Evolutionary conservation across 1,139 yeast genomes (phyloP), one percentile per base, ranked within the genome.

Genomic region (Candida sp.): DNA sequence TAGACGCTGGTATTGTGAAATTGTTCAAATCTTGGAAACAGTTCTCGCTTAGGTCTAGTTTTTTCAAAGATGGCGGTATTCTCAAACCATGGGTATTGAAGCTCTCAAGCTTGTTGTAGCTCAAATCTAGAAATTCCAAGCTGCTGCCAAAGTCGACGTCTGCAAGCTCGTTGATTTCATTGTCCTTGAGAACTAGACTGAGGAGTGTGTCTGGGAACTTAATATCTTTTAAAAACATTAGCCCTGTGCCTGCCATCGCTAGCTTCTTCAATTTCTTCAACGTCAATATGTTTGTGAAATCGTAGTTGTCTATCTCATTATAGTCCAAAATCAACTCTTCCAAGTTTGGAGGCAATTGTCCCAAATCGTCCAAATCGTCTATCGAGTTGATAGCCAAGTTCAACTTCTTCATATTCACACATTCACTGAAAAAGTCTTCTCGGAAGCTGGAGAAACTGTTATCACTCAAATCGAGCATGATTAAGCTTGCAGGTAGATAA

Each of bases 1-100:
- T 25, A 11, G 42, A 25, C 12, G n/a, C 11, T 8, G 52, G 68
- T 88, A 26, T 96, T 94, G 34, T 88, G 94, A 70, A 32, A 9
- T n/a, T 22, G 11, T 51, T 50, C 17, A 57, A 27, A 4, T 54
- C 52, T 2, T 41, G 28, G 27, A 62, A 51, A 7, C 48, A 47
- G 47, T 63, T 63, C 22, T 50, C 48, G 32, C 63, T 54, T 42
- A 63, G 48, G 44, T 63, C 56, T 11, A 63, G 54, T 9, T 39
- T 42, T 11, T 46, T 46, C 8, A 62, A 35, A 1, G 44, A 35
- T 1, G 44, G 25, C 1, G 63, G 57, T 9, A 56, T 26, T 2
- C 30, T 38, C 4, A 56, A 33, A 4, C 41, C 30, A 11, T 50
- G 46, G 6, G 46, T 44, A 41, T 54, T 51, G 43, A 60, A 62